A percentile compares a stretch with the other conserved stretches of the same genome.
phyloP scores from a whole-genome alignment of 345 rosid genomes.

The Gossypium raimondii region DNA sequence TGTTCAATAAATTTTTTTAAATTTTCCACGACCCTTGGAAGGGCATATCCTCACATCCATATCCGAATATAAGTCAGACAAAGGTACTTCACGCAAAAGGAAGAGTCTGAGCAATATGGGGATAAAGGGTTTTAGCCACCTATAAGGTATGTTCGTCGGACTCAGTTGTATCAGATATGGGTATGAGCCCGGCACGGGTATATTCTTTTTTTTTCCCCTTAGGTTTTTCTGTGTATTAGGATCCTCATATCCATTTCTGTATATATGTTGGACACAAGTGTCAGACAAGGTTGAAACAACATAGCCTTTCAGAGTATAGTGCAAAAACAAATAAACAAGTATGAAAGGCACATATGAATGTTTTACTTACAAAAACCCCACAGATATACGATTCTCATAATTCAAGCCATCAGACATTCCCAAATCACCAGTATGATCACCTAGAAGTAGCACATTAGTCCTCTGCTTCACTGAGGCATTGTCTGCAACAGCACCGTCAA shows the following conservation, averaged over 20 bases:
- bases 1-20: not conserved
- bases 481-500: conserved; percentile 30
- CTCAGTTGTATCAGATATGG: not conserved
- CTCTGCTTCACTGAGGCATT: conserved; percentile 49
- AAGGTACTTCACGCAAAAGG: not conserved
- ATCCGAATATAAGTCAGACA: not conserved
- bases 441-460: conserved; percentile 79
- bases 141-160: not conserved
- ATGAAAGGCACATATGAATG: not conserved
- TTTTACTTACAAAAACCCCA: conserved; percentile 73
- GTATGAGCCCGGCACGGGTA: not conserved
- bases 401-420: conserved; percentile 86
- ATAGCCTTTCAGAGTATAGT: not conserved
- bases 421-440: conserved; percentile 83
- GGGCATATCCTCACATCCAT: not conserved
- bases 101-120: not conserved
- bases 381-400: conserved; percentile 66
- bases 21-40: not conserved
- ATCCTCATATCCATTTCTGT: not conserved
- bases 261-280: not conserved
- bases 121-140: not conserved
- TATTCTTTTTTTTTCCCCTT: not conserved
- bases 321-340: not conserved
- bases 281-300: not conserved
- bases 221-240: not conserved